Evolutionary conservation across 2,329 filamentous ascomycete species (phyloP).

Genomic region (Cryphonectria carpinicola): DNA sequence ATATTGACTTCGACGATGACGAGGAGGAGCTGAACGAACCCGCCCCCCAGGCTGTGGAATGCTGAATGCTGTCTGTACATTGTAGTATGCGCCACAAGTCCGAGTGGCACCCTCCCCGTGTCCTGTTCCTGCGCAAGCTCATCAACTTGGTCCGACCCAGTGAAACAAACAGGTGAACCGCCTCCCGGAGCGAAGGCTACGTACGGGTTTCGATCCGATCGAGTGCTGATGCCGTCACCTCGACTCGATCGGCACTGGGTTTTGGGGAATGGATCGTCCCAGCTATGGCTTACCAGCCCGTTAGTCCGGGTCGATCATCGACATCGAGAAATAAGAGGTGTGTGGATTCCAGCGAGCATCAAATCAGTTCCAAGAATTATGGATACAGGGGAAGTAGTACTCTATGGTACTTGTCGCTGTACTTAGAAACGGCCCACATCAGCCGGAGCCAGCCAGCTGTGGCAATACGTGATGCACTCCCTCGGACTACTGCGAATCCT

Average conservation of each 20-base stretch:
- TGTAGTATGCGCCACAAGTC: not conserved
- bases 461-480: not conserved
- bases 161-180: not conserved
- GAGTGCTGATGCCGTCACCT: not conserved
- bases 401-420: not conserved
- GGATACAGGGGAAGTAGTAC: not conserved
- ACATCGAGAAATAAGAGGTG: not conserved
- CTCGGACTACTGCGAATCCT: not conserved
- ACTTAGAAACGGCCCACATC: not conserved
- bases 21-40: not conserved
- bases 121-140: slow-evolving; percentile 3
- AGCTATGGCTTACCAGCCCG: not conserved
- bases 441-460: not conserved
- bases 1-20: not conserved
- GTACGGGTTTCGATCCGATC: not conserved
- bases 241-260: slow-evolving; percentile 1
- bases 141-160: not conserved
- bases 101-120: not conserved
- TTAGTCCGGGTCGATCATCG: not conserved
- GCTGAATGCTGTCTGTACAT: not conserved
- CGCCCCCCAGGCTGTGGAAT: not conserved
- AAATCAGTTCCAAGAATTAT: not conserved
- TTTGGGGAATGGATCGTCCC: not conserved
- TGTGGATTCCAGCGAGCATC: not conserved
- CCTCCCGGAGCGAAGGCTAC: not conserved